These are phyloP conservation scores for Juncus effusus DNA, from an alignment of 176 grass and related monocot species.

Conservation along the genomic window DNA sequence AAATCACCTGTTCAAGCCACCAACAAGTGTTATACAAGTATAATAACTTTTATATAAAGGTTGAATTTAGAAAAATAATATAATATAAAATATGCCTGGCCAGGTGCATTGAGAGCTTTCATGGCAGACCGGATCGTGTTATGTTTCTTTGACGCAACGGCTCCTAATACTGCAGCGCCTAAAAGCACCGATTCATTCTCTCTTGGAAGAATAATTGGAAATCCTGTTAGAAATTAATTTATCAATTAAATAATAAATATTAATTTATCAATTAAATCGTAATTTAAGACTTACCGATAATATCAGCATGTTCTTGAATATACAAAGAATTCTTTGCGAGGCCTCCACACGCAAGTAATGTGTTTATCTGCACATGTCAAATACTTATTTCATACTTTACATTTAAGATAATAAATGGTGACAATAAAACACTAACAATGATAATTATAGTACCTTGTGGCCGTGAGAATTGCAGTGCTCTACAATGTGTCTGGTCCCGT, in stretches of 20 bases:
- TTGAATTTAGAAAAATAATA: not conserved
- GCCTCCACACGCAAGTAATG: slow-evolving; percentile 77
- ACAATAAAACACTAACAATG: not conserved
- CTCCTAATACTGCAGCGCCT: slow-evolving; percentile 81
- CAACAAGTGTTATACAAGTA: not conserved
- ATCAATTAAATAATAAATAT: not conserved
- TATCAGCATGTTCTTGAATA: slow-evolving; percentile 96
- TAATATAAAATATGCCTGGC: slow-evolving; percentile 37
- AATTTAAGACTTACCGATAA: slow-evolving; percentile 36
- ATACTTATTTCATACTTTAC: slow-evolving; percentile 8
- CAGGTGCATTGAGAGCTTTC: slow-evolving; percentile 81
- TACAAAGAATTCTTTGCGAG: slow-evolving; percentile 85
- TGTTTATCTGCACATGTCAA: slow-evolving; percentile 54
- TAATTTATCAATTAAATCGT: not conserved
- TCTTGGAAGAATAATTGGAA: slow-evolving; percentile 79
- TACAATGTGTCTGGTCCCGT: slow-evolving; percentile 85
- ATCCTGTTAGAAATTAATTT: slow-evolving; percentile 40
- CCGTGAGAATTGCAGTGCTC: slow-evolving; percentile 90
- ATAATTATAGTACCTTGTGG: slow-evolving; percentile 61
- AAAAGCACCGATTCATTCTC: slow-evolving; percentile 90
- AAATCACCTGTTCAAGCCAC: slow-evolving; percentile 50
- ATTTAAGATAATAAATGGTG: not conserved
- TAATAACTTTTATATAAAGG: not conserved
- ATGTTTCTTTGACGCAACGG: slow-evolving; percentile 79
- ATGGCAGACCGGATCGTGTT: slow-evolving; percentile 58